Conservation (phyloP, 768 basidiomycete species). For the Amanita subjunquillea region DNA sequence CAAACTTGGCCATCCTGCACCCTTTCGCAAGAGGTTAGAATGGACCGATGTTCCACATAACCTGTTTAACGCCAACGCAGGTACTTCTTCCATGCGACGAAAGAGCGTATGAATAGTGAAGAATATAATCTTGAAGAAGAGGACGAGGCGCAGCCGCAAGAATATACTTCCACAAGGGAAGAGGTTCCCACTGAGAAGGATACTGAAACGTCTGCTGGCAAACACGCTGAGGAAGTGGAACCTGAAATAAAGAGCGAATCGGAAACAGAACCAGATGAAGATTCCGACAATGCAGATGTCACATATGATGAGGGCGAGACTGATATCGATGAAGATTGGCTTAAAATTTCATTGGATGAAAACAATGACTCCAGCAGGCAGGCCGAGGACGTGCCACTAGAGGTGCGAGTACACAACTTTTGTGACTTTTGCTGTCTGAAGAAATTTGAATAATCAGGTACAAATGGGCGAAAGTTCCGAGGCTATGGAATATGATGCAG, state of each 20-base stretch:
- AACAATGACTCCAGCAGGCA: slow-evolving; percentile 12
- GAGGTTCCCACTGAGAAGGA: slow-evolving; percentile 8
- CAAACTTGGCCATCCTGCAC: slow-evolving; percentile 39
- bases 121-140: slow-evolving; percentile 41
- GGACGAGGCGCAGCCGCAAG: slow-evolving; percentile 22
- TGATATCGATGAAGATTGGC: slow-evolving; percentile 9
- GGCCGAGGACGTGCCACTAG: background rate
- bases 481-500: slow-evolving; percentile 72
- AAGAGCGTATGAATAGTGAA: slow-evolving; percentile 31
- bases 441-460: slow-evolving; percentile 18
- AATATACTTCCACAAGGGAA: slow-evolving; percentile 9
- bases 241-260: slow-evolving; percentile 23
- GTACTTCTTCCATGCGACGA: slow-evolving; percentile 73
- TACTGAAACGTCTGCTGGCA: slow-evolving; percentile 35
- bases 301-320: slow-evolving; percentile 12
- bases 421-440: background rate
- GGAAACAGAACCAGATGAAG: slow-evolving; percentile 46
- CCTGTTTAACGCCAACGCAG: slow-evolving; percentile 21
- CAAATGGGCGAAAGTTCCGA: slow-evolving; percentile 65
- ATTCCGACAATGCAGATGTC: slow-evolving; percentile 54
- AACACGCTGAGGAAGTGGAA: slow-evolving; percentile 24
- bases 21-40: slow-evolving; percentile 58
- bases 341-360: slow-evolving; percentile 8
- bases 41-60: background rate
- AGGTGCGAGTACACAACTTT: background rate